These are phyloP conservation scores for Backusella australiensis DNA, from an alignment of 192 early-diverging fungal genomes.

Conservation along the genomic window DNA sequence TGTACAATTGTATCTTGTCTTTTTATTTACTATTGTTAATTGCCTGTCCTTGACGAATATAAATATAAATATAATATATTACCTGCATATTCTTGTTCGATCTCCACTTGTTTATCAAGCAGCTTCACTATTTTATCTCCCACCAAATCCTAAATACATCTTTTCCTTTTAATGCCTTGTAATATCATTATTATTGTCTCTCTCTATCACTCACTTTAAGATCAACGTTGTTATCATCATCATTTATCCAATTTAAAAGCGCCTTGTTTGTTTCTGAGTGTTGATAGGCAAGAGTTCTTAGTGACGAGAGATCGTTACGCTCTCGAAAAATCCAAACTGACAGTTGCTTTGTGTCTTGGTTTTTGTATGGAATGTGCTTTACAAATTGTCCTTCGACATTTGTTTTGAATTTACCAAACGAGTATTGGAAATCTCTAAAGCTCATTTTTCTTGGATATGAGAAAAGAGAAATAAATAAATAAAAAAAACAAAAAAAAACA, in stretches of 20 bases:
- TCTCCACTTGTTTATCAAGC: constrained; percentile 31
- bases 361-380: constrained; percentile 22
- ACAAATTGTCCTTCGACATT: constrained; percentile 27
- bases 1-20: constrained; percentile 34
- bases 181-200: neutral
- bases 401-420: constrained; percentile 23
- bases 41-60: neutral
- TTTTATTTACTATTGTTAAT: neutral
- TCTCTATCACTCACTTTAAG: constrained; percentile 1
- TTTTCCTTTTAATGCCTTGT: neutral
- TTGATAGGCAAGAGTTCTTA: constrained; percentile 28
- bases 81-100: constrained; percentile 37
- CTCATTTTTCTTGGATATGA: constrained; percentile 6
- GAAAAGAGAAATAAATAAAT: neutral
- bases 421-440: constrained; percentile 32
- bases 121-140: constrained; percentile 27
- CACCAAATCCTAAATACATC: constrained; percentile 27
- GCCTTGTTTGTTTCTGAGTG: constrained; percentile 29
- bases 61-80: neutral
- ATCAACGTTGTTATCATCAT: neutral
- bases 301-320: constrained; percentile 19
- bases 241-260: constrained; percentile 25
- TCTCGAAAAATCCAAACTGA: constrained; percentile 33
- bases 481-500: neutral
- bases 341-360: constrained; percentile 29